Evolutionary conservation across 2,329 filamentous ascomycete genomes (phyloP).

Genomic region (Cordyceps militaris): DNA sequence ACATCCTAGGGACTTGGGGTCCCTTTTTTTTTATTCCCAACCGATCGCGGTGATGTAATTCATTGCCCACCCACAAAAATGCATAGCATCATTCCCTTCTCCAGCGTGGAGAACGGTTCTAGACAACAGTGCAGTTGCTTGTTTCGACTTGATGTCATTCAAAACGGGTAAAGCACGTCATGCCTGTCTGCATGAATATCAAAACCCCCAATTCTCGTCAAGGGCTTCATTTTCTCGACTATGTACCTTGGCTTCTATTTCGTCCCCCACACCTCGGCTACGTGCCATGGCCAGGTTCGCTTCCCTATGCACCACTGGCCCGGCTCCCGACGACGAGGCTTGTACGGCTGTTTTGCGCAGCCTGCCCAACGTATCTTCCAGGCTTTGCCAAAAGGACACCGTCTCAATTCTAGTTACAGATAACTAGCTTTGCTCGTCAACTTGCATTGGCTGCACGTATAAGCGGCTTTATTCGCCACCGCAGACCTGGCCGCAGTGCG

Average conservation of each 20-base stretch:
- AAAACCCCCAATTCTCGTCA: not conserved
- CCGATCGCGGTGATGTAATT: conserved; percentile 1
- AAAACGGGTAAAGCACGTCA: not conserved
- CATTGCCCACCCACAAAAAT: not conserved
- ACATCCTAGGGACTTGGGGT: too few relatives aligned
- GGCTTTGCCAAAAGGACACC: not conserved
- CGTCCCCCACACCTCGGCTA: not conserved
- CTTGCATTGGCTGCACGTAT: not conserved
- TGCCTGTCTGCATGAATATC: not conserved
- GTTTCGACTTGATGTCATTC: not conserved
- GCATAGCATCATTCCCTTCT: not conserved
- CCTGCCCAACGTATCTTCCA: not conserved
- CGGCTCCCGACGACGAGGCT: conserved; percentile 1
- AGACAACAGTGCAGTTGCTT: not conserved
- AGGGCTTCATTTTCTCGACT: not conserved
- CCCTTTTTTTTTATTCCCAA: not conserved
- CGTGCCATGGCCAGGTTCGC: not conserved
- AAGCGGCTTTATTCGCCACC: not conserved
- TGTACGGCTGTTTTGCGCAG: not conserved
- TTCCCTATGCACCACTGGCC: not conserved
- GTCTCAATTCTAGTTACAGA: not conserved
- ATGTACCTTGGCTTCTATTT: not conserved
- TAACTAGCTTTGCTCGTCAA: not conserved
- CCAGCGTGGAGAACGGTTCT: conserved; percentile 1
- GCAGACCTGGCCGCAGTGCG: not conserved